These are phyloP conservation scores for Ganoderma resinaceum DNA, from an alignment of 1,284 basidiomycete species.

Conservation along the genomic window DNA sequence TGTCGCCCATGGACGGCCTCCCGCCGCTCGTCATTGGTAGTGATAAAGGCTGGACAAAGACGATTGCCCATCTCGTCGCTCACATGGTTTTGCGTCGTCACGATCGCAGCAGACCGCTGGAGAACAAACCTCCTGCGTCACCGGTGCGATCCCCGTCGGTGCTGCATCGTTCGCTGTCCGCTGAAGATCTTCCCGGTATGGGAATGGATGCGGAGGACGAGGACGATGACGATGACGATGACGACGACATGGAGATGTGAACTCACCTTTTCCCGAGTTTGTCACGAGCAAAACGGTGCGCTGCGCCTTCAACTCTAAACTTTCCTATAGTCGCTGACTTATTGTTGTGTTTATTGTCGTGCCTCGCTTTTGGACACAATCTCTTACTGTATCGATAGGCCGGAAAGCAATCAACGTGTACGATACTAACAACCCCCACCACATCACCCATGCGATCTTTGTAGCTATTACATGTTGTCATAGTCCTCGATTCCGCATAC, in stretches of 20 bases:
- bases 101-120: constrained; percentile 47
- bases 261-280: constrained; percentile 18
- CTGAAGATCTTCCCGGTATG: constrained; percentile 22
- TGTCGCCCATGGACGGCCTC: constrained; percentile 25
- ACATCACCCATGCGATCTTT: constrained; percentile 28
- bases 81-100: constrained; percentile 60
- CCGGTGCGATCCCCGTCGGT: constrained; percentile 35
- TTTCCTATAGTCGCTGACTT: constrained; percentile 5
- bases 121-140: constrained; percentile 37
- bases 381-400: constrained; percentile 13
- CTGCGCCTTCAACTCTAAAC: not conserved
- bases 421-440: constrained; percentile 22
- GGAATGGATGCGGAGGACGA: constrained; percentile 3
- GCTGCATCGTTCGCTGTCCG: constrained; percentile 33
- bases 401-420: constrained; percentile 29
- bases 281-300: constrained; percentile 31
- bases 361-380: not conserved
- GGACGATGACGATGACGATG: constrained; percentile 1
- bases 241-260: constrained; percentile 29
- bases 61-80: constrained; percentile 58
- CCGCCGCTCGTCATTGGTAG: constrained; percentile 19
- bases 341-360: not conserved
- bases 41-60: constrained; percentile 42
- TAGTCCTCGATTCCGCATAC: constrained; percentile 29
- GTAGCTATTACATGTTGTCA: constrained; percentile 34